These are phyloP conservation scores for Candida oleophila DNA, from an alignment of 805 yeast genomes.

Conservation along the genomic window DNA sequence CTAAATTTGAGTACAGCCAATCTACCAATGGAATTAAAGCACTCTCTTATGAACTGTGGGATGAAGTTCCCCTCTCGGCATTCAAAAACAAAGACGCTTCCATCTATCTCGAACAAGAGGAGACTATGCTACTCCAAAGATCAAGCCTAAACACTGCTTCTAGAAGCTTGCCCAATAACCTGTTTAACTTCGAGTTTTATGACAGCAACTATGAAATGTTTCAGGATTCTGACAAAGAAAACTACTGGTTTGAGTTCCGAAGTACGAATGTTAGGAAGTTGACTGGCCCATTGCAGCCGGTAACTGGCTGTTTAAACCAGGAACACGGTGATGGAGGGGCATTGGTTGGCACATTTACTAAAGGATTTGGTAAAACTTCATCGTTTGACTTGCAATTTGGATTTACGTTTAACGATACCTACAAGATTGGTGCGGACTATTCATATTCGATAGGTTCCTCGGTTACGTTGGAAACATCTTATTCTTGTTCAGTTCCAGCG, in stretches of 20 bases:
- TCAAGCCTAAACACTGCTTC: constrained; percentile 16
- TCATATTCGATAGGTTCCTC: constrained; percentile 6
- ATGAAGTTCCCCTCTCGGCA: neutral
- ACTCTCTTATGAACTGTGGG: neutral
- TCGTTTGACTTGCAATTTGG: constrained; percentile 13
- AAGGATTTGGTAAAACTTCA: constrained; percentile 12
- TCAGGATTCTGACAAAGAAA: constrained; percentile 1
- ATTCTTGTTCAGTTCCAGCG: constrained; percentile 15
- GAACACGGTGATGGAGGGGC: constrained; percentile 19
- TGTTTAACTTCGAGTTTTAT: neutral
- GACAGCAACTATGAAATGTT: neutral
- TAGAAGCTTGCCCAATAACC: neutral
- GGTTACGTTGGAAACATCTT: constrained; percentile 11
- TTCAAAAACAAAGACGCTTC: constrained; percentile 9
- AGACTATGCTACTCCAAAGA: constrained; percentile 13
- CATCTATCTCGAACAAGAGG: constrained; percentile 10
- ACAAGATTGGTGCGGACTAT: constrained; percentile 4
- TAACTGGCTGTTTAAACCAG: constrained; percentile 19
- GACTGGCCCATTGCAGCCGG: constrained; percentile 12
- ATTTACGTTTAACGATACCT: neutral
- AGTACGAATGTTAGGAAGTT: neutral
- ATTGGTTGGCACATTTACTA: constrained; percentile 14
- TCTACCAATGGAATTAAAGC: neutral
- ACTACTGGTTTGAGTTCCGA: constrained; percentile 17
- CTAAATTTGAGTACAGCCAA: neutral